phyloP scores from a whole-genome alignment of 2,329 filamentous ascomycete genomes.

The Cladosporium sp. region DNA sequence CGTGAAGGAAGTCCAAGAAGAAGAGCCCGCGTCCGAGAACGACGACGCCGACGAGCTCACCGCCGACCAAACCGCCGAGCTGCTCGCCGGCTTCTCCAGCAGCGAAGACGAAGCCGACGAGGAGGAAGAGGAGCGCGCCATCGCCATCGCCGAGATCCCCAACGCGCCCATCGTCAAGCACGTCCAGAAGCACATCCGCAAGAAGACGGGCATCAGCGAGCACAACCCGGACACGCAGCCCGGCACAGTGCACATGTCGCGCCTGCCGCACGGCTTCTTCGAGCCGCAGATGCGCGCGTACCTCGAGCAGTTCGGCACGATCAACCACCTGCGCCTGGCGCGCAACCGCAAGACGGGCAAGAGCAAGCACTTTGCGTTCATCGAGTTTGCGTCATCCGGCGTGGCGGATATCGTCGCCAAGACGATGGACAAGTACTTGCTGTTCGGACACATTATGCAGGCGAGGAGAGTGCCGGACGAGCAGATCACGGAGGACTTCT shows the following conservation, averaged over 20 bases:
- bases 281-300: conserved; percentile 93
- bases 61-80: conserved; percentile 53
- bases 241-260: conserved; percentile 86
- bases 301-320: conserved; percentile 88
- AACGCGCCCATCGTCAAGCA: conserved; percentile 44
- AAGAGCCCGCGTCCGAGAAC: conserved; percentile 25
- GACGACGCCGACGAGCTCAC: conserved; percentile 27
- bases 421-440: conserved; percentile 96
- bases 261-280: conserved; percentile 94
- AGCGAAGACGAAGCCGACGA: conserved; percentile 46
- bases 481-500: conserved; percentile 77
- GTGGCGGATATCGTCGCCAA: conserved; percentile 90
- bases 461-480: conserved; percentile 77
- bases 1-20: conserved; percentile 17
- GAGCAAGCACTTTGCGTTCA: conserved; percentile 91
- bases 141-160: conserved; percentile 83
- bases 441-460: conserved; percentile 92
- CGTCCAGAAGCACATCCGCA: conserved; percentile 45
- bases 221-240: conserved; percentile 58
- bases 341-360: conserved; percentile 89
- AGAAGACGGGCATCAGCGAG: conserved; percentile 46
- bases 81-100: conserved; percentile 55
- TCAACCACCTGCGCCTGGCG: conserved; percentile 77
- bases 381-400: conserved; percentile 77
- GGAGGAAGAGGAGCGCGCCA: conserved; percentile 72